phyloP scores from a whole-genome alignment of 2,329 filamentous ascomycete species.

The Trichophaea hybrida region DNA sequence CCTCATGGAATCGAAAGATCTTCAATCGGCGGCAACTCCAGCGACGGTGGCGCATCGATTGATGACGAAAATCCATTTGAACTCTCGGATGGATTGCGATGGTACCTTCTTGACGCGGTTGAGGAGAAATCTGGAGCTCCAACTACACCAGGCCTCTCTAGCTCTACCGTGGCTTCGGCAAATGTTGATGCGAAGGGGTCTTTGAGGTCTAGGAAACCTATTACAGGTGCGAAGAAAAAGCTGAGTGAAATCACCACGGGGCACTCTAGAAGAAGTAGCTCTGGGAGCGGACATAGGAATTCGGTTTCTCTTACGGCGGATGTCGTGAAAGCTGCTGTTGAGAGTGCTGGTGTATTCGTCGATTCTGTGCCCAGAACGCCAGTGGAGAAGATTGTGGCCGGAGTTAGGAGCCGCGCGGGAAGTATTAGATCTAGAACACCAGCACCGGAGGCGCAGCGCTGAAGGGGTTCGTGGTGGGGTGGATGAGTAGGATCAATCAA shows the following conservation, averaged over 20 bases:
- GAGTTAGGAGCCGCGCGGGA: background rate
- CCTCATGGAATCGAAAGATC: conserved; percentile 6
- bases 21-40: conserved; percentile 31
- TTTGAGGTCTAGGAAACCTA: conserved; percentile 31
- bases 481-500: too few species aligned
- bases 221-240: conserved; percentile 37
- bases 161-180: conserved; percentile 78
- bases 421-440: background rate
- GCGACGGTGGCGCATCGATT: conserved; percentile 23
- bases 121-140: conserved; percentile 83
- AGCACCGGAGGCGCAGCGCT: background rate
- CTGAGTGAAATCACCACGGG: conserved; percentile 28
- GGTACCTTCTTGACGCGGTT: conserved; percentile 86
- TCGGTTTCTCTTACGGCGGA: conserved; percentile 6
- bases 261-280: conserved; percentile 12
- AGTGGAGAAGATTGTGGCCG: conserved; percentile 1
- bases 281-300: conserved; percentile 8
- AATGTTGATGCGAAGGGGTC: conserved; percentile 73
- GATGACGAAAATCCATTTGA: conserved; percentile 79
- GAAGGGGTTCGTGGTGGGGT: background rate
- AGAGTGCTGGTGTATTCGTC: background rate
- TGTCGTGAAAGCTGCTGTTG: conserved; percentile 6
- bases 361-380: background rate
- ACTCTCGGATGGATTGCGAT: conserved; percentile 81
- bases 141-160: conserved; percentile 79